Evolutionary conservation across 2,329 filamentous ascomycete species (phyloP).

Genomic region (Ophiosphaerella herpotricha): DNA sequence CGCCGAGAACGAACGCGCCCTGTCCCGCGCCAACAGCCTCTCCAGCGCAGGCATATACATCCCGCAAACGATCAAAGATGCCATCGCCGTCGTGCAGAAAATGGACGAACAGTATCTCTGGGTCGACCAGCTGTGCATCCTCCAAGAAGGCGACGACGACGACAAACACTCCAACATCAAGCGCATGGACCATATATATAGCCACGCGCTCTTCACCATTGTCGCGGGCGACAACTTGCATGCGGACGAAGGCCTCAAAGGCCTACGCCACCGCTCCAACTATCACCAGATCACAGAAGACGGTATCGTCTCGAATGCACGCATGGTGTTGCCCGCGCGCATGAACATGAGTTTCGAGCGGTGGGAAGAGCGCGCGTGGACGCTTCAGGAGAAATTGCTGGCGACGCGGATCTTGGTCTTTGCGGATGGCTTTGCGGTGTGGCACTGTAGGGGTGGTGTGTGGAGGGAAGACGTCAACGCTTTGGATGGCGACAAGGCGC

Average conservation of each 20-base stretch:
- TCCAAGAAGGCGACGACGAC: constrained; percentile 1
- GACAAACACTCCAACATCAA: not conserved
- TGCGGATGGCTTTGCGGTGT: not conserved
- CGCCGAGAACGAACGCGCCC: constrained; percentile 16
- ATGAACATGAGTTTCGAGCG: not conserved
- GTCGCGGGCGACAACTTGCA: not conserved
- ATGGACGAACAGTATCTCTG: constrained; percentile 4
- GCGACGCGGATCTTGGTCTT: not conserved
- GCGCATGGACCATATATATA: constrained; percentile 2
- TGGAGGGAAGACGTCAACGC: constrained; percentile 1
- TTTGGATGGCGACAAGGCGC: not conserved
- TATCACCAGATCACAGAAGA: not conserved
- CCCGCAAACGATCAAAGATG: not conserved
- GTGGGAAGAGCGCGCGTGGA: constrained; percentile 3
- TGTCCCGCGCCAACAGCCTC: constrained; percentile 5
- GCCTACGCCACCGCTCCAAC: not conserved
- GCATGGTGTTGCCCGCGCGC: not conserved
- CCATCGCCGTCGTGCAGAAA: not conserved
- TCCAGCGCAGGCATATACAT: not conserved
- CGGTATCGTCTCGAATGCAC: not conserved
- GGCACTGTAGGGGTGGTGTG: not conserved
- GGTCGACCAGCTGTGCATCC: constrained; percentile 5
- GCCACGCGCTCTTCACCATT: constrained; percentile 1
- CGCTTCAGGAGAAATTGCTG: constrained; percentile 3
- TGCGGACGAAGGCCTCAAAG: constrained; percentile 1